Base-by-base conservation (phyloP, 306 rosid genomes). In the Acacia melanoxylon region DNA sequence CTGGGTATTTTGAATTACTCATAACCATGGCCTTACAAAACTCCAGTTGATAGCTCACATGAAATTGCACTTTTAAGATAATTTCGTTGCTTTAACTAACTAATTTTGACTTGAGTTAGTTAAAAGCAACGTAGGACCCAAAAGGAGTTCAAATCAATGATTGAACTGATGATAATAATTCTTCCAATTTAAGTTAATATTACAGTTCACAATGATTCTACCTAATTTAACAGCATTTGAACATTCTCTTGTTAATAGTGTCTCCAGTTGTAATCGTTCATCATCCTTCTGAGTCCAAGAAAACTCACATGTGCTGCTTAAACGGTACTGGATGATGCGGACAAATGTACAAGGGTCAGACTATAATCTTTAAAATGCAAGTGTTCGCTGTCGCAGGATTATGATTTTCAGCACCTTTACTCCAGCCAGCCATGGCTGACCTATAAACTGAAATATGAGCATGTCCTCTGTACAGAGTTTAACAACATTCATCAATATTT, bases 131-230 rank as follows among this genome's bases (percentile, higher is more conserved):
- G 9, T n/a, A 20, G 25, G 11, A 19, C 1, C 8, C 4, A 1
- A 8, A 56, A 8, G 27, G 24, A 59, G 5, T 24, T 25, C 17
- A 61, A 61, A 61, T 61, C 67, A 25, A 25, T 24, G 33, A 61
- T 25, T 25, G 17, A 25, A 24, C 13, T 61, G 67, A 61, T 61
- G 67, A 61, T 25, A 11, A 61, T 12, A 61, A 24, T 8, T 24
- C 67, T 25, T 25, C 3, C 35, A 61, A 61, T 24, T 61, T 22
- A 11, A 24, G 65, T 58, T 61, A 61, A 61, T 25, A 24, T 24
- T 24, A 33, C 81, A 82, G 41, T 71, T 71, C 58, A 46, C 46
- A 51, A 77, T 2, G 20, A 49, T 79, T 72, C 74, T 79, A 33
- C 42, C 65, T 29, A 65, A 52, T 31, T 37, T 37, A 45, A 51